phyloP scores from a whole-genome alignment of 352 stramenopile species.

The Phytophthora uliginosa region DNA sequence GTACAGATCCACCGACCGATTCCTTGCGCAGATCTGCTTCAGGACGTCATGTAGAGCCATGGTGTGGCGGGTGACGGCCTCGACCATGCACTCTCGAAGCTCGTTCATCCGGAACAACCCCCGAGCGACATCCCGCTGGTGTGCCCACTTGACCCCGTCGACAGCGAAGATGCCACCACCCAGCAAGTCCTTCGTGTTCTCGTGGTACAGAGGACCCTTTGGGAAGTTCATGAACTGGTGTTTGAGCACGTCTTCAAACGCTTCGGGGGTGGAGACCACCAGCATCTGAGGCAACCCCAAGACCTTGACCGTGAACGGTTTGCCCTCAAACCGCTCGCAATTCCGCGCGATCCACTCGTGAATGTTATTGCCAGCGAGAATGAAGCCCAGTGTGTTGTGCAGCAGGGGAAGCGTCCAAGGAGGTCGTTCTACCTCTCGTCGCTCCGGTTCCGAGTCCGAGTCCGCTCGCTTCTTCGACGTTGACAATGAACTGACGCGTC shows the following conservation, averaged over 20 bases:
- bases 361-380: slow-evolving; percentile 7
- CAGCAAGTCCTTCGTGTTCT: slow-evolving; percentile 60
- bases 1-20: slow-evolving; percentile 49
- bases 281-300: slow-evolving; percentile 41
- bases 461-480: background rate
- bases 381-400: slow-evolving; percentile 23
- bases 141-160: slow-evolving; percentile 67
- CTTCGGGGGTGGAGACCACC: slow-evolving; percentile 30
- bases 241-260: slow-evolving; percentile 62
- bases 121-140: slow-evolving; percentile 82
- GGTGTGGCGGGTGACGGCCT: slow-evolving; percentile 39
- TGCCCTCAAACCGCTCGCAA: slow-evolving; percentile 31
- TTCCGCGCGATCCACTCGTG: slow-evolving; percentile 29
- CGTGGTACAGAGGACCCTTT: slow-evolving; percentile 53
- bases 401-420: slow-evolving; percentile 31
- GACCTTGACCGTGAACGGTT: slow-evolving; percentile 47
- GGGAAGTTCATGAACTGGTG: slow-evolving; percentile 77
- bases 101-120: slow-evolving; percentile 77
- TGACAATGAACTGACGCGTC: slow-evolving; percentile 3
- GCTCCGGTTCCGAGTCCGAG: slow-evolving; percentile 14
- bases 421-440: slow-evolving; percentile 12
- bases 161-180: slow-evolving; percentile 76
- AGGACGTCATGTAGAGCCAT: slow-evolving; percentile 37
- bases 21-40: slow-evolving; percentile 2
- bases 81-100: slow-evolving; percentile 52